Conservation (phyloP, 441 rosid genomes). For the Erodium moschatum region DNA sequence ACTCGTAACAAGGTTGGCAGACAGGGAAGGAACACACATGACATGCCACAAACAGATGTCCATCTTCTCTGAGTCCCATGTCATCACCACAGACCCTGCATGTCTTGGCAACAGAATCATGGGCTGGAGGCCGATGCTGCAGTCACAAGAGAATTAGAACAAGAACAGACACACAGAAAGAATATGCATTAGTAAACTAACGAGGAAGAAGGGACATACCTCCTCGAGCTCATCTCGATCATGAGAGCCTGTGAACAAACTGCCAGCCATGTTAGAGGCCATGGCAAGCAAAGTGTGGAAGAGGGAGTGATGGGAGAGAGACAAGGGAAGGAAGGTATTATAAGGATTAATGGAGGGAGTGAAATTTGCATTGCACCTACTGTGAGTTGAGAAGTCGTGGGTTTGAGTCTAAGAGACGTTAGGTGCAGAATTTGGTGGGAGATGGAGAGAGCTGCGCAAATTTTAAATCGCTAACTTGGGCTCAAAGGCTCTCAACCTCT, state of each 20-base stretch:
- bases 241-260: constrained; percentile 31
- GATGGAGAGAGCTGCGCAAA: constrained; percentile 10
- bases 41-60: constrained; percentile 75
- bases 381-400: constrained; percentile 74
- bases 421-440: constrained; percentile 21
- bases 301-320: constrained; percentile 14
- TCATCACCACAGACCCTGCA: constrained; percentile 83
- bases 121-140: constrained; percentile 38
- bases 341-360: constrained; percentile 18
- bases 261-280: constrained; percentile 47
- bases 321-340: constrained; percentile 12
- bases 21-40: constrained; percentile 79
- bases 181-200: neutral
- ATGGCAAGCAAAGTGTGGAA: constrained; percentile 21
- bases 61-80: constrained; percentile 58
- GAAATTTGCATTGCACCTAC: constrained; percentile 22
- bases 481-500: constrained; percentile 1
- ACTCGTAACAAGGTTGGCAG: constrained; percentile 90
- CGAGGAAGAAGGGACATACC: constrained; percentile 20
- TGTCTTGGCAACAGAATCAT: constrained; percentile 36
- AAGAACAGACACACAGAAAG: constrained; percentile 4
- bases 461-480: neutral
- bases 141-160: neutral
- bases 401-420: constrained; percentile 58
- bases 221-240: constrained; percentile 25